These are phyloP conservation scores for Gnomoniopsis sp. DNA, from an alignment of 2,329 filamentous ascomycete species.

Conservation along the genomic window DNA sequence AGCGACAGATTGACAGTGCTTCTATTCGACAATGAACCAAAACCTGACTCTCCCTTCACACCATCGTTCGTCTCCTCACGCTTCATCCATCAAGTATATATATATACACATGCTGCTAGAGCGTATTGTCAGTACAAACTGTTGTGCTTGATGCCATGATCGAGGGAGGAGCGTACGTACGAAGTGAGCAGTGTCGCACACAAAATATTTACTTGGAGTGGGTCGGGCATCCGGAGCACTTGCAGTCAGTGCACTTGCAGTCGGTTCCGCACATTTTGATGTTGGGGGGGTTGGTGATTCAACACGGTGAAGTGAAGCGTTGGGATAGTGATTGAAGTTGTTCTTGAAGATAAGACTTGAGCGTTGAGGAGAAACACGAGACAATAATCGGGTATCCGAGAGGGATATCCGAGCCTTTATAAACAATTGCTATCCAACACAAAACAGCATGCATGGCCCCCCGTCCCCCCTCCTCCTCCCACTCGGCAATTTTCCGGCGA, in stretches of 20 bases:
- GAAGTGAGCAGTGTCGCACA: not conserved
- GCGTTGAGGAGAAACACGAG: not conserved
- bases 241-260: slow-evolving; percentile 4
- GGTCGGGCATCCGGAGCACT: not conserved
- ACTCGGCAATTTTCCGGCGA: not conserved
- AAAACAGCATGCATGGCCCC: no score
- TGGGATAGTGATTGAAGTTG: not conserved
- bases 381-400: not conserved
- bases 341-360: not conserved
- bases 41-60: no score
- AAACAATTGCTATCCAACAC: not conserved
- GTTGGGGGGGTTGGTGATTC: not conserved
- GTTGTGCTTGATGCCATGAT: not conserved
- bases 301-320: not conserved
- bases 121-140: not conserved
- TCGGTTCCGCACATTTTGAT: slow-evolving; percentile 1
- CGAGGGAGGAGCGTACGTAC: not conserved
- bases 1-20: not conserved
- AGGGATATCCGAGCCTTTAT: slow-evolving; percentile 1
- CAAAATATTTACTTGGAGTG: not conserved
- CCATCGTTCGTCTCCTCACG: not conserved
- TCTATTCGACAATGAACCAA: no score
- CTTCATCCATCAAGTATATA: not conserved
- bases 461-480: not conserved
- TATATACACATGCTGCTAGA: not conserved